phyloP scores from a whole-genome alignment of 306 rosid species.

The Rubus idaeus region DNA sequence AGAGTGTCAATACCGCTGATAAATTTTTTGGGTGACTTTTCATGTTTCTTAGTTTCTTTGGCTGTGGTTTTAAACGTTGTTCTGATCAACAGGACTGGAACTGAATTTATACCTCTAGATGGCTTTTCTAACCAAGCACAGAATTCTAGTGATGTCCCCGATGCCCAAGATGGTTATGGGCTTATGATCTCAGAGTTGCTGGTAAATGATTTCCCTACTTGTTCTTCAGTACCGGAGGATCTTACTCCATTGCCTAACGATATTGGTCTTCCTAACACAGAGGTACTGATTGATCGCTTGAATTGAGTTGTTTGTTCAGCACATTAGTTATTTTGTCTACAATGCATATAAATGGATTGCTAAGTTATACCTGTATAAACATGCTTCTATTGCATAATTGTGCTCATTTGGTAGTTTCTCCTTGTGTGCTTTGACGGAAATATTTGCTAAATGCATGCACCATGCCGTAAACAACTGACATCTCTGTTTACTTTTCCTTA shows the following conservation, averaged over 20 bases:
- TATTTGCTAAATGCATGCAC: neutral
- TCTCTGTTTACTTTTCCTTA: slow-evolving; percentile 19
- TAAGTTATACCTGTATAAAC: neutral
- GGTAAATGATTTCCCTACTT: slow-evolving; percentile 71
- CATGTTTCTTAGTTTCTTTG: slow-evolving; percentile 19
- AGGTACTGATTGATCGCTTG: slow-evolving; percentile 53
- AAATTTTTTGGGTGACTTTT: slow-evolving; percentile 19
- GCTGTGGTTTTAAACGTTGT: slow-evolving; percentile 28
- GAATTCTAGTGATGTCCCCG: slow-evolving; percentile 62
- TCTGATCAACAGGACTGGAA: slow-evolving; percentile 61
- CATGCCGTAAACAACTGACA: neutral
- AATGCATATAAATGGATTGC: neutral
- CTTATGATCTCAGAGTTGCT: slow-evolving; percentile 88
- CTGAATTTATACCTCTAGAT: slow-evolving; percentile 64
- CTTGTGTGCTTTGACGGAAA: neutral
- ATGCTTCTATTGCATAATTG: slow-evolving; percentile 6
- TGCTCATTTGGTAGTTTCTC: neutral
- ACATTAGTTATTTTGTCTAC: slow-evolving; percentile 16
- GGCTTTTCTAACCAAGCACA: slow-evolving; percentile 62
- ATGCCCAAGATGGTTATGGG: slow-evolving; percentile 92
- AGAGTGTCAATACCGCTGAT: slow-evolving; percentile 19
- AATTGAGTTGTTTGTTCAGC: slow-evolving; percentile 15
- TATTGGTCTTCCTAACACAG: slow-evolving; percentile 69
- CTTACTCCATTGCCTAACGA: slow-evolving; percentile 66
- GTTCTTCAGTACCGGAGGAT: slow-evolving; percentile 72